Conservation (phyloP, 163 green algal genomes). For the Chloromonas sp. region DNA sequence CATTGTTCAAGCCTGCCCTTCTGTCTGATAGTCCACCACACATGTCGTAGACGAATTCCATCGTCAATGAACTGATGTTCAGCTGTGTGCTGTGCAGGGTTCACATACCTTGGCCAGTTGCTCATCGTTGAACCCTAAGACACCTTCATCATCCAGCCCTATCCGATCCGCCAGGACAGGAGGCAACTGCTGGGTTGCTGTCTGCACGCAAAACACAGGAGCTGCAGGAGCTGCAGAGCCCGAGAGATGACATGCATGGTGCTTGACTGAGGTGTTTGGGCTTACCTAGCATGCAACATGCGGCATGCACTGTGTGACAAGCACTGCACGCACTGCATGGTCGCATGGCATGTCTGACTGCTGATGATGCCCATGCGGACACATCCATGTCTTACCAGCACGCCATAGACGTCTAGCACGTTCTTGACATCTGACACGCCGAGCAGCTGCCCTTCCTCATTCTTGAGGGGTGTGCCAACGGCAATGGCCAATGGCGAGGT, state of each 20-base stretch:
- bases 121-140: not conserved
- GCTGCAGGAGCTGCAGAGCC: not conserved
- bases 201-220: not conserved
- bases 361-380: too few relatives aligned
- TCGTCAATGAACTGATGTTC: not conserved
- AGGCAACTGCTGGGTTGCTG: not conserved
- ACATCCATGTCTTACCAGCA: conserved; percentile 11
- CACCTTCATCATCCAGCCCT: not conserved
- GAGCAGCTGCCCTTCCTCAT: not conserved
- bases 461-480: not conserved
- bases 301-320: too few relatives aligned
- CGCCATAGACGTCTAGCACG: conserved; percentile 14
- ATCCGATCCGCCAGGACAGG: not conserved
- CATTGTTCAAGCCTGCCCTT: not conserved
- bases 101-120: not conserved
- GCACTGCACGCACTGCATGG: too few relatives aligned
- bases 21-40: too few relatives aligned
- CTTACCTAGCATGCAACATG: too few relatives aligned
- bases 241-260: not conserved
- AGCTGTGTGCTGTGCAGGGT: not conserved
- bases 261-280: too few relatives aligned
- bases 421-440: not conserved
- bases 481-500: not conserved
- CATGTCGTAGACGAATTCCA: too few relatives aligned
- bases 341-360: too few relatives aligned